Evolutionary conservation across 1,139 yeast species (phyloP).

Genomic region (Kluyveromyces sp.): DNA sequence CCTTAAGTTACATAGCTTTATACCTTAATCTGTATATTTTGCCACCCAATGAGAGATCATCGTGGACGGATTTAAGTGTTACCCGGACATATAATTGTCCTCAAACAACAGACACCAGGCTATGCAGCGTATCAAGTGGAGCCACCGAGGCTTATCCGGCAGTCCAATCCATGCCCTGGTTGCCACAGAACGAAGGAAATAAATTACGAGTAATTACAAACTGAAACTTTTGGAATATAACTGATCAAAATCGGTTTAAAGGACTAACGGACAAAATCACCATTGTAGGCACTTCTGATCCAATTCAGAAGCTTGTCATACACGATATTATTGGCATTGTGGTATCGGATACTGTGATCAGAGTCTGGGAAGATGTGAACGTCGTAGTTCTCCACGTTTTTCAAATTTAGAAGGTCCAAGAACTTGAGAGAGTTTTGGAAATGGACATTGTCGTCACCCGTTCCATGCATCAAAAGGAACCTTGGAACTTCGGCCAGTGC

Average conservation of each 20-base stretch:
- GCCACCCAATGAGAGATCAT: conserved; percentile 1
- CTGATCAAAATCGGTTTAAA: neutral
- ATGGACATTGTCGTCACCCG: conserved; percentile 80
- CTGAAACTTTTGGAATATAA: too few species aligned
- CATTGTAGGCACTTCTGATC: conserved; percentile 49
- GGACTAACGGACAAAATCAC: conserved; percentile 32
- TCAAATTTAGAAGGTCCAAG: conserved; percentile 53
- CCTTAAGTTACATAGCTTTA: too few species aligned
- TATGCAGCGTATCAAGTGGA: too few species aligned
- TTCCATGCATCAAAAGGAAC: conserved; percentile 68
- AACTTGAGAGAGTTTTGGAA: conserved; percentile 64
- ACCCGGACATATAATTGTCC: neutral
- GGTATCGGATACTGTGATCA: conserved; percentile 64
- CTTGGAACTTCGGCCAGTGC: conserved; percentile 43
- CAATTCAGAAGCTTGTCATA: conserved; percentile 58
- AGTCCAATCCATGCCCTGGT: too few species aligned
- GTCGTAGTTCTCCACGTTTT: conserved; percentile 60
- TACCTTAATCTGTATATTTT: neutral
- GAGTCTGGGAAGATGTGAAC: conserved; percentile 73
- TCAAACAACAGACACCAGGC: too few species aligned
- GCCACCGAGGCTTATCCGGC: too few species aligned
- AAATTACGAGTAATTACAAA: too few species aligned
- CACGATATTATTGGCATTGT: conserved; percentile 61
- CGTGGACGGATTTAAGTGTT: neutral
- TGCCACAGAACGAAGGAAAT: too few species aligned